phyloP scores from a whole-genome alignment of 2,329 filamentous ascomycete species.

The Beauveria varroae region DNA sequence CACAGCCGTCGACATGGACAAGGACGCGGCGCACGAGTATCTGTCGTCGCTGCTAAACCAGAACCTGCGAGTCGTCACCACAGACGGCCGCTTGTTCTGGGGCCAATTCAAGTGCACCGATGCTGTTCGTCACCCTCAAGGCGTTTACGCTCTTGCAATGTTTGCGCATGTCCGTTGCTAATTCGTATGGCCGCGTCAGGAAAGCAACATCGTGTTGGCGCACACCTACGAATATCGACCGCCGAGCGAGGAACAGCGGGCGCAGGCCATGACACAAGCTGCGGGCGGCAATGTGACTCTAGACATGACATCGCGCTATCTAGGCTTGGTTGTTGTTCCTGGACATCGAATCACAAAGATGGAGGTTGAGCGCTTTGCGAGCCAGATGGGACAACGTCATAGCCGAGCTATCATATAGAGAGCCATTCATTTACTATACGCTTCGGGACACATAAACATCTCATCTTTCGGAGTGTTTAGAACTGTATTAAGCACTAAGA shows the following conservation, averaged over 20 bases:
- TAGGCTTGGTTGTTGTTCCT: constrained; percentile 85
- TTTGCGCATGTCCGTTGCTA: neutral
- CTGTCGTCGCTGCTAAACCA: constrained; percentile 66
- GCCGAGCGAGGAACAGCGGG: constrained; percentile 47
- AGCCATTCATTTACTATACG: neutral
- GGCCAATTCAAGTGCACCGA: constrained; percentile 94
- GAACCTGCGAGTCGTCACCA: constrained; percentile 69
- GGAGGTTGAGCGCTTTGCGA: constrained; percentile 71
- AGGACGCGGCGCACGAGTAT: constrained; percentile 46
- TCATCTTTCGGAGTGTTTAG: neutral
- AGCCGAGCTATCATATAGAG: neutral
- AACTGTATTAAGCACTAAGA: constrained; percentile 22
- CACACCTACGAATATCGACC: constrained; percentile 84
- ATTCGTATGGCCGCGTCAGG: constrained; percentile 40
- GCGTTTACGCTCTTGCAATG: neutral
- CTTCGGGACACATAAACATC: neutral
- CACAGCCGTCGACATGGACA: constrained; percentile 32
- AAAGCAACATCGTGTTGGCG: constrained; percentile 80
- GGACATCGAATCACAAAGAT: constrained; percentile 81
- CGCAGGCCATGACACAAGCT: constrained; percentile 27
- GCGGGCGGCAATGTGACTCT: constrained; percentile 44
- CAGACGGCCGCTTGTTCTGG: constrained; percentile 80
- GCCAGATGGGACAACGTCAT: constrained; percentile 33
- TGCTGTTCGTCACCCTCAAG: constrained; percentile 48
- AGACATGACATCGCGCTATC: constrained; percentile 75